A percentile compares a stretch with the other conserved stretches of the same genome.
phyloP scores from a whole-genome alignment of 2,329 filamentous ascomycete genomes.

The Aureobasidium subglaciale region DNA sequence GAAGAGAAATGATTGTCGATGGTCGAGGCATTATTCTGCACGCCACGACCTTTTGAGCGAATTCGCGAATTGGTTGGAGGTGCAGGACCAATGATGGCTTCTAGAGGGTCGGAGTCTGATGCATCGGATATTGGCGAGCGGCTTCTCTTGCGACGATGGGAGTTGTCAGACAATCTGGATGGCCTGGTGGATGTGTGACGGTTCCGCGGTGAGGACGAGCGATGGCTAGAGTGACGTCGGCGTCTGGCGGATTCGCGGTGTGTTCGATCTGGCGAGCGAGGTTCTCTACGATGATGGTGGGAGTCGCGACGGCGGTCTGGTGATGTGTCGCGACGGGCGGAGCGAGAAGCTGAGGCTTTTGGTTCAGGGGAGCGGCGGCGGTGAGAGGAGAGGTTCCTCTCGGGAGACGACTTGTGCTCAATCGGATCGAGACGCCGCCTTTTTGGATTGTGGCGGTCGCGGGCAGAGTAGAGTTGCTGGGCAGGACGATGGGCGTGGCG shows the following conservation, averaged over 20 bases:
- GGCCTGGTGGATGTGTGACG: background rate
- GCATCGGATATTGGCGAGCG: slow-evolving; percentile 8
- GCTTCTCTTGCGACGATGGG: background rate
- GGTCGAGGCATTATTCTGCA: slow-evolving; percentile 48
- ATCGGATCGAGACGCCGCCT: background rate
- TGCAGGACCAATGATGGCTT: slow-evolving; percentile 67
- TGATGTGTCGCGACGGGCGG: background rate
- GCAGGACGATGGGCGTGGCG: slow-evolving; percentile 21
- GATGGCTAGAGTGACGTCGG: background rate
- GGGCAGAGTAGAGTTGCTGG: slow-evolving; percentile 16
- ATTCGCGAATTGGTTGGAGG: slow-evolving; percentile 44
- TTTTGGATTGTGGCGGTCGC: slow-evolving; percentile 15
- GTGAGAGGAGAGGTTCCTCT: background rate
- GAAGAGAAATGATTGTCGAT: slow-evolving; percentile 77
- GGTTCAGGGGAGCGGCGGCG: background rate
- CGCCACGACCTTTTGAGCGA: slow-evolving; percentile 63
- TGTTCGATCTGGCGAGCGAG: background rate
- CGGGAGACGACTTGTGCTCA: background rate
- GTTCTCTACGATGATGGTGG: background rate
- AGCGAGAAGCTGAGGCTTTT: background rate
- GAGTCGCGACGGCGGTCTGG: background rate
- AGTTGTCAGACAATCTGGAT: background rate
- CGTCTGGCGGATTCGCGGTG: background rate
- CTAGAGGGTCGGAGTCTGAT: slow-evolving; percentile 62
- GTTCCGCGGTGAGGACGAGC: background rate